Base-by-base conservation (phyloP, 495 filamentous ascomycete genomes). In the Cetradonia linearis region DNA sequence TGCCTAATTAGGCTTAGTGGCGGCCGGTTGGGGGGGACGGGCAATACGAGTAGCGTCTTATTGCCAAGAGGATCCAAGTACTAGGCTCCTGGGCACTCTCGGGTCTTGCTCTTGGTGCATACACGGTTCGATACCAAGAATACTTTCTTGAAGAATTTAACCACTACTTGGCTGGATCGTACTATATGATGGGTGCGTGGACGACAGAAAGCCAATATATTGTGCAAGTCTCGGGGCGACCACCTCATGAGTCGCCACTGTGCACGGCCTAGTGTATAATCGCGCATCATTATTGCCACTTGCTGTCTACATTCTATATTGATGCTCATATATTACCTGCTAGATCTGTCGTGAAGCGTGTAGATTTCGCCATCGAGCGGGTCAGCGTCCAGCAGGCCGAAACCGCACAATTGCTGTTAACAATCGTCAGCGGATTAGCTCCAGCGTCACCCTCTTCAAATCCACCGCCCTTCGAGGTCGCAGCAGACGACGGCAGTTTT, bases 1-100 rank as follows among this genome's bases (percentile, higher is more conserved):
- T 58, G 48, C n/a, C n/a, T 28, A 53, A n/a, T 25, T 53, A 31
- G 49, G 49, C 27, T n/a, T n/a, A n/a, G n/a, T n/a, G n/a, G n/a
- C n/a, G n/a, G n/a, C n/a, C n/a, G n/a, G n/a, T n/a, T n/a, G 28
- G 49, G 49, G 11, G 18, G 27, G n/a, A 18, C 7, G 28, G 49
- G 33, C 49, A 28, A 31, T 28, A 53, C 18, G 33, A 25, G 14
- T n/a, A n/a, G n/a, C n/a, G n/a, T n/a, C n/a, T n/a, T n/a, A n/a
- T n/a, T n/a, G n/a, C n/a, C n/a, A n/a, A n/a, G n/a, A n/a, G n/a
- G n/a, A n/a, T n/a, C n/a, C n/a, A n/a, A n/a, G n/a, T n/a, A n/a
- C n/a, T n/a, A n/a, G n/a, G n/a, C n/a, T n/a, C n/a, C n/a, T n/a
- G n/a, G n/a, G n/a, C n/a, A n/a, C n/a, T n/a, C n/a, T n/a, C n/a